Percentiles rank a stretch among this genome's conserved stretches.
phyloP scores from a whole-genome alignment of 345 rosid genomes.

The rapeseed (Brassica napus) region DNA sequence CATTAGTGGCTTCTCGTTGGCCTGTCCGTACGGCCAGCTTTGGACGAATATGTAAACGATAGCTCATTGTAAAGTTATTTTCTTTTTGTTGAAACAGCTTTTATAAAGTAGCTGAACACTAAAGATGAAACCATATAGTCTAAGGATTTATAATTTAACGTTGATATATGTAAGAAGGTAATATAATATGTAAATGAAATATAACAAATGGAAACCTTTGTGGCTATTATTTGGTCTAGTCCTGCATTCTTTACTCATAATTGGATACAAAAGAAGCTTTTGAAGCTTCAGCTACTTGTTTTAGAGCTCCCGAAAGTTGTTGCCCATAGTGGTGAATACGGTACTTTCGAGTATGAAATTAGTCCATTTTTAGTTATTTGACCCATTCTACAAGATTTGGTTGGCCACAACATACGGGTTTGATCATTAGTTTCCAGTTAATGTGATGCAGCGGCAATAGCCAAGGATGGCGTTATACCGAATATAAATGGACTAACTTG shows the following conservation, averaged over 20 bases:
- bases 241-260: neutral
- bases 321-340: neutral
- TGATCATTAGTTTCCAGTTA: neutral
- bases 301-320: neutral
- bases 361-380: neutral
- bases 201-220: neutral
- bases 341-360: neutral
- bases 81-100: neutral
- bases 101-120: neutral
- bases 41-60: constrained; percentile 3
- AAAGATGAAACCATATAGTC: neutral
- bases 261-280: constrained; percentile 2
- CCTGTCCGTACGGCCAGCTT: neutral
- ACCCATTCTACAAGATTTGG: neutral
- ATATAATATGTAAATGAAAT: neutral
- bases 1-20: neutral
- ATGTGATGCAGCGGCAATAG: neutral
- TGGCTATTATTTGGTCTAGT: neutral
- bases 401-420: neutral
- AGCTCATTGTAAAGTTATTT: neutral
- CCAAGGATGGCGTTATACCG: neutral
- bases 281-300: neutral
- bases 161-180: neutral
- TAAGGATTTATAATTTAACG: neutral
- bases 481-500: neutral